Conservation (phyloP, 352 stramenopile genomes). For the Phytophthora cactorum region DNA sequence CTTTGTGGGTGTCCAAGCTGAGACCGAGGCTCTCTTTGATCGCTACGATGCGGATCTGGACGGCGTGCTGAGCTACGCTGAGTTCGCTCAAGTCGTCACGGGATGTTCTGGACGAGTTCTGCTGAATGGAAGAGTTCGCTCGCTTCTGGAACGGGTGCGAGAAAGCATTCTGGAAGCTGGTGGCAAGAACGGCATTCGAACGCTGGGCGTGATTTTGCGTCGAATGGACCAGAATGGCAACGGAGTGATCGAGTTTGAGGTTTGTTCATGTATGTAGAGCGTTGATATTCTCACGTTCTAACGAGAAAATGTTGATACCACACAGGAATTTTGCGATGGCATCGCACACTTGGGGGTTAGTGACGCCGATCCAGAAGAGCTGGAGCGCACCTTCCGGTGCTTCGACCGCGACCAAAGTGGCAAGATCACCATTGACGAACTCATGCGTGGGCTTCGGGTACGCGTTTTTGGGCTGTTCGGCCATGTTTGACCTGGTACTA, state of each 20-base stretch:
- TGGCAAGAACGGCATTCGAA: constrained; percentile 80
- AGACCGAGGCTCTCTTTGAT: constrained; percentile 89
- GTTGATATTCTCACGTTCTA: background rate
- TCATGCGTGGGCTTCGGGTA: constrained; percentile 87
- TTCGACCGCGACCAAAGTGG: constrained; percentile 89
- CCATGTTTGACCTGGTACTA: background rate
- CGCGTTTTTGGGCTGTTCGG: constrained; percentile 10
- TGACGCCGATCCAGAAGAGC: constrained; percentile 42
- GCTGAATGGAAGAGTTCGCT: constrained; percentile 21
- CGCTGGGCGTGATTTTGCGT: constrained; percentile 64
- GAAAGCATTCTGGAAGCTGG: constrained; percentile 62
- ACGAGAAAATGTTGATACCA: background rate
- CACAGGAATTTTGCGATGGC: constrained; percentile 64
- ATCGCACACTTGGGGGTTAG: constrained; percentile 54
- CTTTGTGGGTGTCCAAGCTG: constrained; percentile 88
- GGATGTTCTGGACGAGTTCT: constrained; percentile 26
- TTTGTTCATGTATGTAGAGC: constrained; percentile 4
- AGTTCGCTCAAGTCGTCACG: constrained; percentile 70
- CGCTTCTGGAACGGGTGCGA: constrained; percentile 54
- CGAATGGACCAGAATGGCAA: constrained; percentile 88
- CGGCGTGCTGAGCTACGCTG: constrained; percentile 75
- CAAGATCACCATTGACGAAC: constrained; percentile 88
- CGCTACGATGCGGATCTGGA: constrained; percentile 88
- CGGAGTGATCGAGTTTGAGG: constrained; percentile 69
- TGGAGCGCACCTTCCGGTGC: constrained; percentile 64